A percentile compares a stretch with the other conserved stretches of the same genome.
phyloP scores from a whole-genome alignment of 73 alveolate genomes.

The Effrenium voratum region DNA sequence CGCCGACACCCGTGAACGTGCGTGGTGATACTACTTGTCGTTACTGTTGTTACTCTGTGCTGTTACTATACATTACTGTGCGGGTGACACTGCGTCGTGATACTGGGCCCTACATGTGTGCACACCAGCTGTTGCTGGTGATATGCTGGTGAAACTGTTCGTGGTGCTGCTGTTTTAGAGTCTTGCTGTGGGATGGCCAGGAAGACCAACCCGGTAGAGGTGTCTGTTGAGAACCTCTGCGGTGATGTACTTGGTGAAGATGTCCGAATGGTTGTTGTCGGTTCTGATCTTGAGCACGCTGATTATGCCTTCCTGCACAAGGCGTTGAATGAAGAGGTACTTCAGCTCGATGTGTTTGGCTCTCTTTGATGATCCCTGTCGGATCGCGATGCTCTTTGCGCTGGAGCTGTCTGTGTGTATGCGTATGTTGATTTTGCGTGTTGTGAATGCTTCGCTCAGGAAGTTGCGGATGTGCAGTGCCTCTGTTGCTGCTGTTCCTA shows the following conservation, averaged over 20 bases:
- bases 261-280: not conserved
- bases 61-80: no score
- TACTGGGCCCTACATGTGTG: no score
- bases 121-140: no score
- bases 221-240: conserved; percentile 1
- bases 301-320: not conserved
- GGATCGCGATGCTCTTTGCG: conserved; percentile 9
- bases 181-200: not conserved
- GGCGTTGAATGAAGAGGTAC: not conserved
- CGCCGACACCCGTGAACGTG: no score
- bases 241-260: not conserved
- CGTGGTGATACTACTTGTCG: no score
- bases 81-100: no score
- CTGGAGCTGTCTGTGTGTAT: not conserved
- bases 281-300: not conserved
- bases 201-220: not conserved
- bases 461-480: not conserved
- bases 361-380: not conserved
- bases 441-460: not conserved
- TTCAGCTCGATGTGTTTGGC: conserved; percentile 33
- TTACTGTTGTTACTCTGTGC: no score
- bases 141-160: not conserved
- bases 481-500: conserved; percentile 13
- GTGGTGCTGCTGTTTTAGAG: no score
- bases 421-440: not conserved